These are phyloP conservation scores for Mortierella sp. DNA, from an alignment of 371 early-diverging fungal genomes.

Conservation along the genomic window DNA sequence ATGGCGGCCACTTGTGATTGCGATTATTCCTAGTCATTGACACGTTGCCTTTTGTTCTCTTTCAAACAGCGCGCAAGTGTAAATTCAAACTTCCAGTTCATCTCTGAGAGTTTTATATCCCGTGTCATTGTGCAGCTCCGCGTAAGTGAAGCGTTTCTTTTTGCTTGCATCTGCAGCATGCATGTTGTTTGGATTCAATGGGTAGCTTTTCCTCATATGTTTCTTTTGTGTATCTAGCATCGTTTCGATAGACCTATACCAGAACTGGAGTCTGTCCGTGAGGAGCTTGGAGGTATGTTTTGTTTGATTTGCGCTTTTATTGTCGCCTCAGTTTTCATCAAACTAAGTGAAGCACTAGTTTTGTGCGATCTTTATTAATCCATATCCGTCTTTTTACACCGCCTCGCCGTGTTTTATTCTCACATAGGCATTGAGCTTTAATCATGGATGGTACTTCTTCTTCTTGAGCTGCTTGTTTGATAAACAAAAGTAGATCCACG, in stretches of 20 bases:
- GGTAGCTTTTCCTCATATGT: neutral
- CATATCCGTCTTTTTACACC: neutral
- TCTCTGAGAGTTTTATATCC: constrained; percentile 73
- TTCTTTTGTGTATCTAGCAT: constrained; percentile 49
- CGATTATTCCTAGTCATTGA: neutral
- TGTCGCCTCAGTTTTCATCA: neutral
- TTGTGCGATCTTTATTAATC: neutral
- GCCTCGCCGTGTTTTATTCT: neutral
- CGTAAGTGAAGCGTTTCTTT: constrained; percentile 39
- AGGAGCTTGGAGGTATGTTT: constrained; percentile 68
- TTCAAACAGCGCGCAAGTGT: constrained; percentile 63
- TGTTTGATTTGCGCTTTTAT: neutral
- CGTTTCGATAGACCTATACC: constrained; percentile 78
- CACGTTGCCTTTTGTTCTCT: neutral
- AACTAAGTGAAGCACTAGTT: no score
- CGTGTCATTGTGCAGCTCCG: constrained; percentile 71
- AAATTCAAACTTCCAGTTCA: constrained; percentile 73
- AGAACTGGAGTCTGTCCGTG: constrained; percentile 71
- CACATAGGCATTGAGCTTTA: constrained; percentile 7
- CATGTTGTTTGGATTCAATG: neutral
- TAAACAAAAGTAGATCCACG: neutral
- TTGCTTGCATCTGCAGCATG: neutral
- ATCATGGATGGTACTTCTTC: neutral
- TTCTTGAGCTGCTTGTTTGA: neutral
- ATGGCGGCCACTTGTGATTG: constrained; percentile 16